Conservation (phyloP, 495 filamentous ascomycete species). For the Aspergillus sparsus region DNA sequence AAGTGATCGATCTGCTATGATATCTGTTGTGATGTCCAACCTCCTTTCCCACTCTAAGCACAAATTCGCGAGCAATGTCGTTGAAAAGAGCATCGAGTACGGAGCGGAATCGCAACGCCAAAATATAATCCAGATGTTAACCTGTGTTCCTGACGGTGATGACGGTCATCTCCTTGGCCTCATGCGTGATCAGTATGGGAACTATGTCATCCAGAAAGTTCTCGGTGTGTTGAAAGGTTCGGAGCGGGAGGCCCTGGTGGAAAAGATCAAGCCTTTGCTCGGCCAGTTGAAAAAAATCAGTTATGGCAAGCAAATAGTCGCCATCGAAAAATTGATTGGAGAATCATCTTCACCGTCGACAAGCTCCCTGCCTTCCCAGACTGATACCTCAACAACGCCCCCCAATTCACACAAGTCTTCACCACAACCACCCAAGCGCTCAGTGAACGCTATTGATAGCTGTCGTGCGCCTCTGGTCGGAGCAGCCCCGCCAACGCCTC, state of each 20-base stretch:
- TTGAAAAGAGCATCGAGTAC: conserved; percentile 86
- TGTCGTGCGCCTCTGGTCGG: conserved; percentile 36
- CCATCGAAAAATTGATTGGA: conserved; percentile 64
- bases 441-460: conserved; percentile 35
- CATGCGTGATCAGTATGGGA: conserved; percentile 91
- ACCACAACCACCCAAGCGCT: conserved; percentile 43
- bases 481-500: conserved; percentile 47
- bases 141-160: conserved; percentile 59
- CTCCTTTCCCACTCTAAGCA: conserved; percentile 82
- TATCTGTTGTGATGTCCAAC: conserved; percentile 69
- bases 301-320: conserved; percentile 78
- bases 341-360: conserved; percentile 35
- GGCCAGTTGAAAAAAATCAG: conserved; percentile 68
- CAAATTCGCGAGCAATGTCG: conserved; percentile 97
- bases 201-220: conserved; percentile 94
- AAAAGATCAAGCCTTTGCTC: conserved; percentile 74
- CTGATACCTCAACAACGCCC: conserved; percentile 42
- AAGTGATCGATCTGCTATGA: conserved; percentile 72
- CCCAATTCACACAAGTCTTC: conserved; percentile 52
- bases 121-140: conserved; percentile 69
- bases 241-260: conserved; percentile 67
- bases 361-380: conserved; percentile 27
- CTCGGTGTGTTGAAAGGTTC: conserved; percentile 65
- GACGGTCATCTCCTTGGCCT: conserved; percentile 68
- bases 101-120: conserved; percentile 68